phyloP scores from a whole-genome alignment of 148 eudicot species.

The Limonium bicolor region DNA sequence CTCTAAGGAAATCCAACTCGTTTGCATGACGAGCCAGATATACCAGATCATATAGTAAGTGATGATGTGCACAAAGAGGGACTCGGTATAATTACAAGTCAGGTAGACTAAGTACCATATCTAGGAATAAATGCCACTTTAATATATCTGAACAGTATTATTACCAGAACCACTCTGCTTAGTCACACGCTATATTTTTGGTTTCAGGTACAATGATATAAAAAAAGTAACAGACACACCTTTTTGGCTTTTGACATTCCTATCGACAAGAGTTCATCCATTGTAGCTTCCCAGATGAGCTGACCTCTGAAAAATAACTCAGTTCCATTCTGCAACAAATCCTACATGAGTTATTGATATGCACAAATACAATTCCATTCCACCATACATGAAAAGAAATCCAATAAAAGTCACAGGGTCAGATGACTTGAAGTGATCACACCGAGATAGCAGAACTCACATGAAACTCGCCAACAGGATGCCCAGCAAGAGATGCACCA shows the following conservation, averaged over 20 bases:
- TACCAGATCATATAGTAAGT: too few relatives aligned
- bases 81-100: too few relatives aligned
- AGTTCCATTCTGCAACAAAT: slow-evolving; percentile 49
- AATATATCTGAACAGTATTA: too few relatives aligned
- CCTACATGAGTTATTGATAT: slow-evolving; percentile 6
- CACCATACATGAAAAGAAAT: slow-evolving; percentile 2
- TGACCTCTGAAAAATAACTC: slow-evolving; percentile 83
- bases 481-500: slow-evolving; percentile 85
- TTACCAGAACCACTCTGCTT: too few relatives aligned
- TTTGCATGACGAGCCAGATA: too few relatives aligned
- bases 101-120: too few relatives aligned
- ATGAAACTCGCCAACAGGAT: slow-evolving; percentile 47
- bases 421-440: slow-evolving; percentile 1
- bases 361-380: background rate
- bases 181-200: background rate
- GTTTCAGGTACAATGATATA: background rate
- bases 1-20: too few relatives aligned
- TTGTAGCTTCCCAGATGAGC: slow-evolving; percentile 74
- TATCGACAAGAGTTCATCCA: slow-evolving; percentile 54
- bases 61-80: too few relatives aligned
- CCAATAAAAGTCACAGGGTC: background rate
- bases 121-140: too few relatives aligned
- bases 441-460: slow-evolving; percentile 16
- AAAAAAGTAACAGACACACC: slow-evolving; percentile 20
- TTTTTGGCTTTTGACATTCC: slow-evolving; percentile 62